Percentiles rank a stretch among this genome's conserved stretches.
Evolutionary conservation across 1,284 basidiomycete species (phyloP).

Genomic region (Tilletiopsis washingtonensis): DNA sequence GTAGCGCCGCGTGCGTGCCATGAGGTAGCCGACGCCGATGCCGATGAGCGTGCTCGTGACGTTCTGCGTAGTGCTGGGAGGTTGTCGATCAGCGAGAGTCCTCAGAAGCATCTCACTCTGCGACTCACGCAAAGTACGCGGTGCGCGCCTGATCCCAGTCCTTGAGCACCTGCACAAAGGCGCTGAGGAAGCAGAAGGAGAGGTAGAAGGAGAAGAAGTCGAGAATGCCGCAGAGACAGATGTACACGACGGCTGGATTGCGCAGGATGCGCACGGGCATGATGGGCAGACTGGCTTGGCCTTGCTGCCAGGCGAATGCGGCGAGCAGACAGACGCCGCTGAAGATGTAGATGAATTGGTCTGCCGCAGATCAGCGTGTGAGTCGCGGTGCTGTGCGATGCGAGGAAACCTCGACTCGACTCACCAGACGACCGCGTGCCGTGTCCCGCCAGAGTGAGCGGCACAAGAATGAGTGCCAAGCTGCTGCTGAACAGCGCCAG

Average conservation of each 20-base stretch:
- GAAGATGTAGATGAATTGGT: no score
- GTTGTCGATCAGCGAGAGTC: background rate
- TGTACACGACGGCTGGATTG: slow-evolving; percentile 44
- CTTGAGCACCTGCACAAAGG: slow-evolving; percentile 42
- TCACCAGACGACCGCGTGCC: slow-evolving; percentile 16
- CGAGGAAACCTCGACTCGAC: no score
- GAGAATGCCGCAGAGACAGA: slow-evolving; percentile 44
- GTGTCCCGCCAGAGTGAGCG: slow-evolving; percentile 56
- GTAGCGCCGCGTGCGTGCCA: slow-evolving; percentile 57
- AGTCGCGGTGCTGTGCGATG: no score
- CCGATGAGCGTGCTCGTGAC: slow-evolving; percentile 62
- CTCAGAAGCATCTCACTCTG: background rate
- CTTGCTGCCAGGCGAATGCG: slow-evolving; percentile 50
- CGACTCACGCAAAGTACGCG: slow-evolving; percentile 31
- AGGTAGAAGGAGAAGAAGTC: slow-evolving; percentile 50
- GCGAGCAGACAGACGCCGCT: slow-evolving; percentile 47
- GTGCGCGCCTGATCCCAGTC: slow-evolving; percentile 43
- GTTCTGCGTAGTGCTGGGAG: slow-evolving; percentile 46
- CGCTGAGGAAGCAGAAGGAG: slow-evolving; percentile 44
- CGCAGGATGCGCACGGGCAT: slow-evolving; percentile 48
- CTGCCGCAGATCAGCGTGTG: no score
- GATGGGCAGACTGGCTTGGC: slow-evolving; percentile 50
- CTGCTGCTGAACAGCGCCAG: slow-evolving; percentile 61
- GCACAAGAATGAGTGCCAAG: slow-evolving; percentile 58
- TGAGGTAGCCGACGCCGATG: slow-evolving; percentile 56